Conservation (phyloP, 2,329 filamentous ascomycete species). For the Epichloe baconii region DNA sequence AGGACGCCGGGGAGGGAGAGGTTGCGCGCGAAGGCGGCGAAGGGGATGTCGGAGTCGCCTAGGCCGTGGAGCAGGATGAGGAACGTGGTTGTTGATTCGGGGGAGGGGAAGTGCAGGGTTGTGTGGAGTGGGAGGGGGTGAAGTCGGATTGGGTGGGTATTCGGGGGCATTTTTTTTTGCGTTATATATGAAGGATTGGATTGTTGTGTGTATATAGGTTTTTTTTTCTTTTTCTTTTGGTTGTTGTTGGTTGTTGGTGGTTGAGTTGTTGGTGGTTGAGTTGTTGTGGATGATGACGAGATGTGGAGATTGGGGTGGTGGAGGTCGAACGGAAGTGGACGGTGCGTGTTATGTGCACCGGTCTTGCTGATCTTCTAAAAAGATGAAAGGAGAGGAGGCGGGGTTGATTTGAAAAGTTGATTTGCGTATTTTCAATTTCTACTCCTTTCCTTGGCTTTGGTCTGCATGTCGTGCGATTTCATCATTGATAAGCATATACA, state of each 20-base stretch:
- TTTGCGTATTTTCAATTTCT: too few relatives aligned
- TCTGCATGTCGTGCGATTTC: too few relatives aligned
- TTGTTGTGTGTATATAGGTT: background rate
- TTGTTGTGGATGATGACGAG: background rate
- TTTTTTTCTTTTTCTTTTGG: background rate
- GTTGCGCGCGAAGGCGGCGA: constrained; percentile 53
- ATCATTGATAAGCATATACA: too few relatives aligned
- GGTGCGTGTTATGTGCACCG: too few relatives aligned
- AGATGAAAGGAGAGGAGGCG: too few relatives aligned
- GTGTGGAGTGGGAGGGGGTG: constrained; percentile 29
- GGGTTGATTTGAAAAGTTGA: too few relatives aligned
- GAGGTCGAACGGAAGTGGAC: too few relatives aligned
- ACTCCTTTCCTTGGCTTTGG: too few relatives aligned
- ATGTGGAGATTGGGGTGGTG: too few relatives aligned
- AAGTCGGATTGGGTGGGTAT: constrained; percentile 41
- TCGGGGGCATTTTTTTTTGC: constrained; percentile 28
- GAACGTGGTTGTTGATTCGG: constrained; percentile 56
- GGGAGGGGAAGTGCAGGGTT: constrained; percentile 35
- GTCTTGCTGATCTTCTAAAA: too few relatives aligned
- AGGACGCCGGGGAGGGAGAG: constrained; percentile 66
- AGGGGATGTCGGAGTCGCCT: constrained; percentile 60
- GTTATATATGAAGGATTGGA: background rate
- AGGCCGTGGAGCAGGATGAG: constrained; percentile 76
- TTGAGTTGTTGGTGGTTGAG: background rate
- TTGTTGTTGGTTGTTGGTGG: background rate